Base-by-base conservation (phyloP, 202 grass and related monocot species). In the Alloteropsis angusta region DNA sequence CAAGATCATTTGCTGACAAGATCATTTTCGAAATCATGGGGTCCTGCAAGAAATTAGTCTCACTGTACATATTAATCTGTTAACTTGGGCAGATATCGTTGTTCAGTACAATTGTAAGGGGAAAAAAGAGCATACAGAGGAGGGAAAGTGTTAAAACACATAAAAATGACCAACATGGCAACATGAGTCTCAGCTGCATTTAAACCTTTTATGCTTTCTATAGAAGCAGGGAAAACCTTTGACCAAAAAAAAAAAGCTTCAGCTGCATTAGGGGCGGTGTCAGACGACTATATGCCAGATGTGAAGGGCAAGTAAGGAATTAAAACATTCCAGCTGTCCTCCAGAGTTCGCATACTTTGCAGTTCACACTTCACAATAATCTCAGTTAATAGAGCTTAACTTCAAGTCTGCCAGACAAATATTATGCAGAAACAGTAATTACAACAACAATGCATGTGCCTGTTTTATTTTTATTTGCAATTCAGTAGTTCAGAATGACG, bases 21-120 rank as follows among this genome's bases (percentile, higher is more conserved):
- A 97, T 83, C 91, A 97, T 97, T 94, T 94, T 97, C 13, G 94
- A 94, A 50, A 97, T 89, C 91, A 94, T 92, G 61, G 94, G 94
- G 57, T 97, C 94, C 94, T 97, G 79, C 43, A 89, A 53, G 55
- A 64, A 48, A 87, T 26, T 46, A 65, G 36, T 25, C 65, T 39
- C 48, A 74, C 6, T 77, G 72, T 82, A 60, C 47, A 60, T 26
- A 73, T 63, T 14, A 66, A 49, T 56, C 17, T 65, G 7, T 77
- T 66, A 10, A 68, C 35, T 55, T 65, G 57, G 44, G 41, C 47
- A 84, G 17, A 79, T 10, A 23, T 39, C 28, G 9, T 11, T 80
- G 14, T 34, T 75, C 59, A 58, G 36, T 4, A 59, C 6, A 38
- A 74, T 47, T 18, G 9, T 60, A 50, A 53, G 38, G n/a, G n/a